Base-by-base conservation (phyloP, 192 early-diverging fungal genomes). In the Coemansia brasiliensis region DNA sequence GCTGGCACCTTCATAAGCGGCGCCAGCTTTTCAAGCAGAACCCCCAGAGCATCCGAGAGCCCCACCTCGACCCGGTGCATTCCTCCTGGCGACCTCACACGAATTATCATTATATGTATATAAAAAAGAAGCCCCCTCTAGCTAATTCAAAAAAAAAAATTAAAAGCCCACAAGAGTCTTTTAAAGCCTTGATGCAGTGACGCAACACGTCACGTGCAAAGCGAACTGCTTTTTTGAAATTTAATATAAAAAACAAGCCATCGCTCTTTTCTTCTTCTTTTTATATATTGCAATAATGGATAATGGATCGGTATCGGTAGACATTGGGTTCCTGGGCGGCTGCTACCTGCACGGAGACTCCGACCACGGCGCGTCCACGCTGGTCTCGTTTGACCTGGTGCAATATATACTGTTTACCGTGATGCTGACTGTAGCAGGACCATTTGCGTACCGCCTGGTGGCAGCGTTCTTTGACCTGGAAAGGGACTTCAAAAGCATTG, bases 381-480 rank as follows among this genome's bases (percentile, higher is more conserved):
- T 82, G 5, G 70, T 82, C 2, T 82, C 80, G 7, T 82, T 77
- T 52, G 65, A 70, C 29, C 41, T 65, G 5, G 52, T 67, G 13
- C 63, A 65, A 17, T 82, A 54, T 29, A 37, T 61, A 10, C 49
- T 73, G 3, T 82, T 82, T 52, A 46, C 65, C 1, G 40, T 67
- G 15, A 60, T 82, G 71, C 42, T 77, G 20, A 39, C 57, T 0
- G 45, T 77, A 1, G 80, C 55, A 21, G 80, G 80, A 0, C 80
- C 80, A 10, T 24, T 70, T n/a, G 45, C 63, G 1, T 88, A 87
- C 61, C 69, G 88, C 13, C 51, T 78, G 5, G 59, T 88, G 5
- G 86, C 87, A 2, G 79, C 83, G 13, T 65, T 74, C 16, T 85
- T 84, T 52, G 81, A 86, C 37, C 87, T 87, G 80, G 89, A 91